Evolutionary conservation across 2,329 filamentous ascomycete species (phyloP).

Genomic region (Pyrenochaeta sp.): DNA sequence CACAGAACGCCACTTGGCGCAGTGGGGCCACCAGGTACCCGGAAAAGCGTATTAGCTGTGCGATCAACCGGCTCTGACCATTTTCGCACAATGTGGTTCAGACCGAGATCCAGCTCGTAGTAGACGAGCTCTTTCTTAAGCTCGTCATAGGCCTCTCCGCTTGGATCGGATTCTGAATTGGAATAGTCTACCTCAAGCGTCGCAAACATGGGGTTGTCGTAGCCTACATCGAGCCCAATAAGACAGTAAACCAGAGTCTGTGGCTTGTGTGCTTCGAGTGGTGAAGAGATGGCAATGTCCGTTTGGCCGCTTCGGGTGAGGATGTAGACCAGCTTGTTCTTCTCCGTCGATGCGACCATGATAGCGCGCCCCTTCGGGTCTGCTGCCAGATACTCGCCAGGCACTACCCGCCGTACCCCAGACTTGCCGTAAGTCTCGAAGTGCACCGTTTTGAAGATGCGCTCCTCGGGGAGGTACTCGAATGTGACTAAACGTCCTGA

Average conservation of each 20-base stretch:
- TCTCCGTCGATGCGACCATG: constrained; percentile 92
- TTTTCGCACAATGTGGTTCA: constrained; percentile 96
- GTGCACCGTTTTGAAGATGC: constrained; percentile 87
- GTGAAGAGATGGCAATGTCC: constrained; percentile 95
- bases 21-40: constrained; percentile 92
- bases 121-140: constrained; percentile 93
- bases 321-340: constrained; percentile 99
- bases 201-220: constrained; percentile 96
- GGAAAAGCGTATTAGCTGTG: constrained; percentile 88
- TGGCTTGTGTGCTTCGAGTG: constrained; percentile 92
- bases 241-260: constrained; percentile 90
- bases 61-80: constrained; percentile 96
- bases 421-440: constrained; percentile 99
- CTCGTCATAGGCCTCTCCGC: constrained; percentile 80
- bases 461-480: constrained; percentile 87
- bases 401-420: constrained; percentile 89
- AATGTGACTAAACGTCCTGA: constrained; percentile 94
- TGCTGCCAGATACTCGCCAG: constrained; percentile 93
- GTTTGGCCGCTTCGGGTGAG: constrained; percentile 94
- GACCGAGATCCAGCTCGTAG: constrained; percentile 93
- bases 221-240: constrained; percentile 90
- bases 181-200: constrained; percentile 93
- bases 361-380: constrained; percentile 97
- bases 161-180: constrained; percentile 89
- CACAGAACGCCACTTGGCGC: constrained; percentile 95